A percentile compares a stretch with the other conserved stretches of the same genome.
phyloP scores from a whole-genome alignment of 768 basidiomycete species.

The Mycena sanguinolenta region DNA sequence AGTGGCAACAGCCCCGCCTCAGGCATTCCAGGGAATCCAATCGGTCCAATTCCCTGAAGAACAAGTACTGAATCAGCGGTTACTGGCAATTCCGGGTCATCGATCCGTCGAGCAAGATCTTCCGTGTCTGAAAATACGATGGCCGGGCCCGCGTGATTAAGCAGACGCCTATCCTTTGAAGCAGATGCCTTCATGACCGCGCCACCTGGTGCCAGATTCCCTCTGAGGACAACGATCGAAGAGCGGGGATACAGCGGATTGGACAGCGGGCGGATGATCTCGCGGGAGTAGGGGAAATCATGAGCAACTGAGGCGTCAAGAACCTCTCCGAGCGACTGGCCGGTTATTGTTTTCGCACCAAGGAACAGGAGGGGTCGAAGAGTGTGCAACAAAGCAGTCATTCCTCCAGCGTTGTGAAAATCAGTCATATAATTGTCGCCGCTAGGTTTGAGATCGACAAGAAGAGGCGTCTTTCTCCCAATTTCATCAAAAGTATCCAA shows the following conservation, averaged over 20 bases:
- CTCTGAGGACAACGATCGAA: constrained; percentile 73
- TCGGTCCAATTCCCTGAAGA: constrained; percentile 35
- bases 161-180: constrained; percentile 60
- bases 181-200: constrained; percentile 76
- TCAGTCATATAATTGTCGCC: constrained; percentile 76
- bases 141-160: constrained; percentile 27
- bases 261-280: constrained; percentile 66
- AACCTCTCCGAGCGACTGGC: constrained; percentile 77
- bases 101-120: constrained; percentile 68
- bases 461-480: constrained; percentile 34
- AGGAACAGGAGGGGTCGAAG: constrained; percentile 70
- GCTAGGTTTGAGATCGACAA: constrained; percentile 58
- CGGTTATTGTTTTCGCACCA: constrained; percentile 73
- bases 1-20: constrained; percentile 49
- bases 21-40: constrained; percentile 37
- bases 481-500: constrained; percentile 38
- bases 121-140: constrained; percentile 37
- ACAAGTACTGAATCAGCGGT: constrained; percentile 35
- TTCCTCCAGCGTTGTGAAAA: constrained; percentile 71
- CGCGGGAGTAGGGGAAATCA: constrained; percentile 61
- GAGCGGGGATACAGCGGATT: constrained; percentile 76
- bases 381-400: constrained; percentile 70
- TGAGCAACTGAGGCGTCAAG: constrained; percentile 67
- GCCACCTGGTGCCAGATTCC: constrained; percentile 74
- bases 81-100: constrained; percentile 49